Percentiles rank a stretch among this genome's conserved stretches.
phyloP scores from a whole-genome alignment of 1,284 basidiomycete genomes.

The Apiotrichum porosum region DNA sequence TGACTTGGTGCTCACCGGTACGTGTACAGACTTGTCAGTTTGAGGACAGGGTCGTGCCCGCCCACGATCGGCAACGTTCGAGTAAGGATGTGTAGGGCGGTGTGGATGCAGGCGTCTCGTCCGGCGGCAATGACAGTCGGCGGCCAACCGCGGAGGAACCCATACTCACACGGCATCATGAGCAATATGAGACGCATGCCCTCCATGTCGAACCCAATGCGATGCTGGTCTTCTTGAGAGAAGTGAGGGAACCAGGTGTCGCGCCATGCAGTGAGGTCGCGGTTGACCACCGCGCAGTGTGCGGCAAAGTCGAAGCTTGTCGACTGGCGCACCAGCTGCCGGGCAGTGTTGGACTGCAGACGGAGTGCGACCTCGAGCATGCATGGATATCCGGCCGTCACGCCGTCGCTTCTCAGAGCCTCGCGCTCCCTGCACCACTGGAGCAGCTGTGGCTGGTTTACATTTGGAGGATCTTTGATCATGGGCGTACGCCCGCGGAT shows the following conservation, averaged over 20 bases:
- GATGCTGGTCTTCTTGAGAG: slow-evolving; percentile 3
- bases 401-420: neutral
- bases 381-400: neutral
- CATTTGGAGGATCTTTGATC: slow-evolving; percentile 5
- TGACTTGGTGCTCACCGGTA: neutral
- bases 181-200: slow-evolving; percentile 15
- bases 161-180: slow-evolving; percentile 17
- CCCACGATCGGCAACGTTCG: neutral
- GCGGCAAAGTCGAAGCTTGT: neutral
- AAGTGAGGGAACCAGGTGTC: neutral
- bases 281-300: slow-evolving; percentile 6
- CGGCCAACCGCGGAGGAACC: neutral
- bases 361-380: neutral
- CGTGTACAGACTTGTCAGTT: neutral
- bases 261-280: slow-evolving; percentile 6
- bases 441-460: neutral
- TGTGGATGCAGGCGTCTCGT: neutral
- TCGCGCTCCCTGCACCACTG: neutral
- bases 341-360: neutral
- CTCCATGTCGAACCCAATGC: slow-evolving; percentile 11
- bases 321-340: neutral
- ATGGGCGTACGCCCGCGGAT: slow-evolving; percentile 12
- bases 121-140: neutral
- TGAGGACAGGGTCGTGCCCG: neutral
- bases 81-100: neutral